These are phyloP conservation scores for Flaveria floridana DNA, from an alignment of 140 eudicot species.

Conservation along the genomic window DNA sequence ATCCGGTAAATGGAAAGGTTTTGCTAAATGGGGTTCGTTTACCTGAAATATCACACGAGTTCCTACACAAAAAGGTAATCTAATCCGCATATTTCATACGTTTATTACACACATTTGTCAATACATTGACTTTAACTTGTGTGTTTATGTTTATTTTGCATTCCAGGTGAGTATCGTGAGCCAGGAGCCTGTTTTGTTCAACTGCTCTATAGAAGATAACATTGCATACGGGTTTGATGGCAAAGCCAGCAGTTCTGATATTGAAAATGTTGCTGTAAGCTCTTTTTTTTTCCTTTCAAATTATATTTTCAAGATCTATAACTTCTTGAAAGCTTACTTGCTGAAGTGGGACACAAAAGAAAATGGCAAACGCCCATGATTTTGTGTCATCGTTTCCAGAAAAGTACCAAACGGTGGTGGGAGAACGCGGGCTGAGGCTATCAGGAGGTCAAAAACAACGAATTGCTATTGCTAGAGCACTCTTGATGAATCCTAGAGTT, in stretches of 20 bases:
- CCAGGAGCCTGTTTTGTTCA: conserved; percentile 66
- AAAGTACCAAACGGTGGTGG: conserved; percentile 71
- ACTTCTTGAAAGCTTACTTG: conserved; percentile 10
- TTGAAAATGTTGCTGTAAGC: conserved; percentile 56
- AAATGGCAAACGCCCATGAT: conserved; percentile 92
- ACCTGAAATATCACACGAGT: conserved; percentile 57
- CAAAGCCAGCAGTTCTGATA: conserved; percentile 48
- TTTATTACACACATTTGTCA: neutral
- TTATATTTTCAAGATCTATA: neutral
- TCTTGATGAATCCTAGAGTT: conserved; percentile 63
- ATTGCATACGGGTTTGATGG: conserved; percentile 62
- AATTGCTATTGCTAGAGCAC: conserved; percentile 61
- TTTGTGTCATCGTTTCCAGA: conserved; percentile 70
- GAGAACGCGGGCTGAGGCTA: conserved; percentile 83
- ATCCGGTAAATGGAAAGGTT: conserved; percentile 52
- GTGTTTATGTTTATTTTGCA: neutral
- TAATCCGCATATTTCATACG: neutral
- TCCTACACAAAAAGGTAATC: conserved; percentile 51
- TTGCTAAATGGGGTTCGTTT: conserved; percentile 55
- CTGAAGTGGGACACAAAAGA: conserved; percentile 36
- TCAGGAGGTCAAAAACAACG: conserved; percentile 92
- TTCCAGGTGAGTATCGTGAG: conserved; percentile 57
- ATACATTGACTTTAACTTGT: neutral
- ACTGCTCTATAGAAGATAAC: conserved; percentile 64
- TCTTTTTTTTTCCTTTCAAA: neutral